These are phyloP conservation scores for Starmera stellimalicola DNA, from an alignment of 1,139 yeast genomes.

Conservation along the genomic window DNA sequence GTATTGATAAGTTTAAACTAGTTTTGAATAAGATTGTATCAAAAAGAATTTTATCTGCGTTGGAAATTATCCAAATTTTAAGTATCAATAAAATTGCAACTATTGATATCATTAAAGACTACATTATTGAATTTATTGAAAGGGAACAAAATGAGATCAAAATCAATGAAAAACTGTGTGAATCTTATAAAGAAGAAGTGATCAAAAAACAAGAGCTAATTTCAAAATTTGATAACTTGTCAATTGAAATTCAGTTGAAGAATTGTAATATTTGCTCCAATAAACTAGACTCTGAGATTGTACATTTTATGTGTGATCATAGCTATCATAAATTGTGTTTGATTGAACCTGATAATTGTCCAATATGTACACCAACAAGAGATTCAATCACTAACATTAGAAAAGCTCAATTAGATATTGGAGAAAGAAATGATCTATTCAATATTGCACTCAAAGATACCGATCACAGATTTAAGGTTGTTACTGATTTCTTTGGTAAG, in stretches of 20 bases:
- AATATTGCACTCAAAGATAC: constrained; percentile 47
- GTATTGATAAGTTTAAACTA: constrained; percentile 38
- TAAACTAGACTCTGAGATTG: constrained; percentile 66
- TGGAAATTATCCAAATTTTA: constrained; percentile 66
- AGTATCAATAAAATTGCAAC: constrained; percentile 58
- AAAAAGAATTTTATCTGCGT: constrained; percentile 53
- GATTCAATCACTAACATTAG: constrained; percentile 57
- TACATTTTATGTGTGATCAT: constrained; percentile 82
- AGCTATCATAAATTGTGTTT: constrained; percentile 82
- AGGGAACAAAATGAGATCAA: constrained; percentile 56
- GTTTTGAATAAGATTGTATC: constrained; percentile 47
- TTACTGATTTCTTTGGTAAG: constrained; percentile 75
- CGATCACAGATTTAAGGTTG: constrained; percentile 52
- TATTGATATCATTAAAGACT: constrained; percentile 65
- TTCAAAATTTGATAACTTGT: constrained; percentile 43
- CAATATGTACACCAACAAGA: constrained; percentile 59
- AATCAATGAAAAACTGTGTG: constrained; percentile 57
- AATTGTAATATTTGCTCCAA: constrained; percentile 65
- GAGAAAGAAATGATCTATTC: constrained; percentile 57
- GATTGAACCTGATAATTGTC: constrained; percentile 49
- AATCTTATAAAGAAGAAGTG: constrained; percentile 64
- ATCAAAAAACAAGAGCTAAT: constrained; percentile 44
- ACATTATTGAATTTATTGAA: constrained; percentile 53
- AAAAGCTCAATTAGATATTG: constrained; percentile 49
- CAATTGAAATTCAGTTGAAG: constrained; percentile 47